Base-by-base conservation (phyloP, 306 rosid species). In the Cucumis hystrix region DNA sequence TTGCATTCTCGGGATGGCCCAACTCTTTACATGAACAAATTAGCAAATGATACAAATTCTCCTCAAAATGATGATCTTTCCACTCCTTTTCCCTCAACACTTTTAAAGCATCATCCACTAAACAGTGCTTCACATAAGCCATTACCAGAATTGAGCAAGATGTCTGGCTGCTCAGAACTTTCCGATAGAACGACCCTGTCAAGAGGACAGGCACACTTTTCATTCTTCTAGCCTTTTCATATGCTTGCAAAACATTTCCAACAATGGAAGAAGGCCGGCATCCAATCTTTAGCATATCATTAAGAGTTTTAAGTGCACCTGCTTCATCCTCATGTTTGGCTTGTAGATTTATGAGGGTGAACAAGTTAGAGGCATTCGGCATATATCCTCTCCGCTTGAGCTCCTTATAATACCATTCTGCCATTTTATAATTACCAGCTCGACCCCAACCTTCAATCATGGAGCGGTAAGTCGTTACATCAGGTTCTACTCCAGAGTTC, bases 361-460 rank as follows among this genome's bases (percentile, higher is more conserved):
- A 92, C 80, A 95, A 85, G 76, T 95, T 95, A 3, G 97, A 87
- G 7, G 98, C 84, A 84, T 79, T 92, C 2, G 96, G 95, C 85
- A 74, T 87, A 77, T 83, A 89, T 37, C 96, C 91, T 45, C 83
- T 76, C 81, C 77, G 83, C 62, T 83, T 92, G 43, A 92, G 88
- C 84, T 88, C 89, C 52, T 78, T 65, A 43, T 87, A 95, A 75
- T 83, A 88, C 89, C 89, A 39, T 9, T 56, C 79, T 4, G 95
- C 91, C 80, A 84, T 77, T 69, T 80, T 75, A 81, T 87, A 90
- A 62, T 87, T 87, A 47, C 79, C 92, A 37, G 86, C 87, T 74
- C 97, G 92, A 18, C 98, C 98, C 97, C 97, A 95, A 52, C 98
- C 98, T 82, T 95, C 98, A 84, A 92, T 88, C 98, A 95, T 95